These are phyloP conservation scores for Cenchrus purpureus DNA, from an alignment of 176 grass and related monocot species.

Conservation along the genomic window DNA sequence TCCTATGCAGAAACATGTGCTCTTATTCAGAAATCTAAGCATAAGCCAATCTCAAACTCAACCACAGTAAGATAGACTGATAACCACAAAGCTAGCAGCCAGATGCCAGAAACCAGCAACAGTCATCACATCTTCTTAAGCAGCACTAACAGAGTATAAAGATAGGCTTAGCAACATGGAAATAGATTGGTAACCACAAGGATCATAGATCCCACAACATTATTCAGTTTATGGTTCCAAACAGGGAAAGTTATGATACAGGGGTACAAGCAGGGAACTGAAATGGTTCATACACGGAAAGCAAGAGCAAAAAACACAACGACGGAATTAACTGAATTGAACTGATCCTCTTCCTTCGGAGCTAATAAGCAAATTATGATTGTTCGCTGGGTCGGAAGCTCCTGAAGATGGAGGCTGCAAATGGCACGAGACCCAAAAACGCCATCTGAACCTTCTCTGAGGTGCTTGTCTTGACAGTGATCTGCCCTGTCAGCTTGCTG, in stretches of 20 bases:
- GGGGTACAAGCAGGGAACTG: constrained; percentile 18
- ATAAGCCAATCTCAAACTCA: neutral
- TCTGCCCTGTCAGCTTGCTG: constrained; percentile 84
- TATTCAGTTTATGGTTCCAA: constrained; percentile 52
- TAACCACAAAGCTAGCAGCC: neutral
- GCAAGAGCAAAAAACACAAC: neutral
- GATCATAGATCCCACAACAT: constrained; percentile 45
- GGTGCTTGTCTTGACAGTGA: constrained; percentile 84
- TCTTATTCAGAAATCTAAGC: neutral
- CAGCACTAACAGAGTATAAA: neutral
- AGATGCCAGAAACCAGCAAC: neutral
- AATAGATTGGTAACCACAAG: constrained; percentile 11
- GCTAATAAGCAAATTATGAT: constrained; percentile 22
- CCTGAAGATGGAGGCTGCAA: constrained; percentile 58
- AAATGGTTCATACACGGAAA: constrained; percentile 43
- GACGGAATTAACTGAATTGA: neutral
- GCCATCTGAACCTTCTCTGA: constrained; percentile 88
- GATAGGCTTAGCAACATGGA: neutral
- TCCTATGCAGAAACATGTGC: neutral
- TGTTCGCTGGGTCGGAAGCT: constrained; percentile 51
- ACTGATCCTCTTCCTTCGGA: neutral
- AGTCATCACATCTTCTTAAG: neutral
- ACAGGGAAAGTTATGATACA: constrained; percentile 55
- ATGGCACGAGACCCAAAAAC: constrained; percentile 70
- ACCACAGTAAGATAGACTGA: neutral